Conservation (phyloP, 495 filamentous ascomycete species). For the Tuber indicum region DNA sequence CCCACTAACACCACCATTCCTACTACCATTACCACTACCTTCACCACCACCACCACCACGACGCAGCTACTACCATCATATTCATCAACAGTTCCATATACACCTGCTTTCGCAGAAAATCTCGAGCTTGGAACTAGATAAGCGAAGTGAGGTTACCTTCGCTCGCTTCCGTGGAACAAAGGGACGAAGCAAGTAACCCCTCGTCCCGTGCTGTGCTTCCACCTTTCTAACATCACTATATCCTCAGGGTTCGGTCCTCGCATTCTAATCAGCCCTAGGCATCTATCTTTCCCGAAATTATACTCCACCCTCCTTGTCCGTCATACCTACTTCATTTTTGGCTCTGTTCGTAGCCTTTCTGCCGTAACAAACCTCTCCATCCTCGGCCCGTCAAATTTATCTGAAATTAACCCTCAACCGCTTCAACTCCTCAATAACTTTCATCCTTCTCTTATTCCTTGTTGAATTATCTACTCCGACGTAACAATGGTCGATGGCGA, state of each 20-base stretch:
- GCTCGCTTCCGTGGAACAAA: background rate
- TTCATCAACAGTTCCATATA: background rate
- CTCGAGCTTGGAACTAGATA: background rate
- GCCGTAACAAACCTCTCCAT: background rate
- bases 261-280: background rate
- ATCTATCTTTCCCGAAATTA: background rate
- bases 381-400: constrained; percentile 18
- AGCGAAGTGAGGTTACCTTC: background rate
- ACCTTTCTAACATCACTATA: background rate
- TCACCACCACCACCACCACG: background rate
- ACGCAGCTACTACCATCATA: background rate
- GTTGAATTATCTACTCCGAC: background rate
- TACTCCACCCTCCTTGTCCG: background rate
- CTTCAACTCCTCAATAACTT: background rate
- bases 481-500: constrained; percentile 86
- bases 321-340: background rate
- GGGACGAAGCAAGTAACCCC: background rate
- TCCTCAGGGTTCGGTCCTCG: background rate
- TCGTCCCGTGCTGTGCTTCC: background rate
- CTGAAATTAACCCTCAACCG: background rate
- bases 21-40: background rate
- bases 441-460: background rate
- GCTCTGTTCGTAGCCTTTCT: background rate
- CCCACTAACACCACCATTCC: constrained; percentile 7
- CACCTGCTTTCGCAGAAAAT: background rate